Evolutionary conservation across 1,139 yeast genomes (phyloP), one percentile per base, ranked within the genome.

Genomic region (Suhomyces atakaporum): DNA sequence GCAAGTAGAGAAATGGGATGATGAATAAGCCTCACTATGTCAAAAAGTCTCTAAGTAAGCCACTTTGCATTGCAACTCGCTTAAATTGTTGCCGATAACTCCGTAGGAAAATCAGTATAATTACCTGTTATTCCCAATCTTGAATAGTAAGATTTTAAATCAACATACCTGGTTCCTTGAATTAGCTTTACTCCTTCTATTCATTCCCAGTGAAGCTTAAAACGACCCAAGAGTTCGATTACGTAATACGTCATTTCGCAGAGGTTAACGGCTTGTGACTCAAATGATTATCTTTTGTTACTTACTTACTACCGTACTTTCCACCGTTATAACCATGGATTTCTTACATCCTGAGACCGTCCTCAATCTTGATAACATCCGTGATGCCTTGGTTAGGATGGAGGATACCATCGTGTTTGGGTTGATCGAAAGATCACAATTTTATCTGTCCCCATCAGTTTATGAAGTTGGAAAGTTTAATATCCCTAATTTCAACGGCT

Each of bases 341-440:
- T 90, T 90, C 60, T 75, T 78, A 61, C 78, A 81, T 47, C 94
- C 96, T 10, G 84, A 82, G 29, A 79, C 95, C 0, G 97, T 89
- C 7, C 74, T 92, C 40, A 78, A 88, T 54, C 69, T 92, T 44
- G 69, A 69, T 52, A 89, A 92, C 60, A 92, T 92, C 52, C 81
- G 98, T 46, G 80, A 77, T 44, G 86, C 90, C 14, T 70, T 92
- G 37, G 83, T 89, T 29, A 79, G 96, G 35, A 88, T 92, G 96
- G 98, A 92, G 55, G 98, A 92, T 60, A 84, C 97, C 7, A 89
- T 92, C 51, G 86, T 92, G 45, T 92, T 90, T 70, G 86, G 84
- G 42, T 75, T 92, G 50, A 90, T 92, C 45, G 98, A 92, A 61
- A 74, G 98, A 46, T 87, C 96, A 3, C 96, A 90, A 62, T 92